phyloP scores from a whole-genome alignment of 2,329 filamentous ascomycete genomes.

The Colletotrichum tamarilloi region DNA sequence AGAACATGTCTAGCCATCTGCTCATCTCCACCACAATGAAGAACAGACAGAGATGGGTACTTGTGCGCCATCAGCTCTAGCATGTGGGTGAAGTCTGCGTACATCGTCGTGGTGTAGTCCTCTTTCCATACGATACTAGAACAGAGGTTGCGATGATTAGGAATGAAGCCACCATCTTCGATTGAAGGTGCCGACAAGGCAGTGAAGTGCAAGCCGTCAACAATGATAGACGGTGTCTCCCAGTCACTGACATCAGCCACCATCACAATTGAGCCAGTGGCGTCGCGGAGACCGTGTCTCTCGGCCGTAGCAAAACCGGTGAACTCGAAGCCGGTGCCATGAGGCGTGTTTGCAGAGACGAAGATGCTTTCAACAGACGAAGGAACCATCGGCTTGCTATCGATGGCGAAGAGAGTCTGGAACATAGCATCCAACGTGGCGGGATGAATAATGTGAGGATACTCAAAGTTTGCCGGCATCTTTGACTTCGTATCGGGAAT shows the following conservation, averaged over 20 bases:
- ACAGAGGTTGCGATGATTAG: constrained; percentile 61
- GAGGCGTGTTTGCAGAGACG: constrained; percentile 53
- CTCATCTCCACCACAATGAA: constrained; percentile 49
- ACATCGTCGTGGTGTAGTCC: constrained; percentile 44
- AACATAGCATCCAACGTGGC: constrained; percentile 67
- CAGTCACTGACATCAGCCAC: constrained; percentile 43
- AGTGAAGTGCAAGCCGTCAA: constrained; percentile 59
- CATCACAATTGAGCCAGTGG: constrained; percentile 57
- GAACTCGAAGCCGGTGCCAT: constrained; percentile 48
- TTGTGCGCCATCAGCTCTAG: constrained; percentile 52
- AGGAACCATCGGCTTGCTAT: constrained; percentile 60
- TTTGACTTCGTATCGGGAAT: constrained; percentile 61
- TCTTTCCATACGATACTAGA: constrained; percentile 60
- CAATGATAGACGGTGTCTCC: constrained; percentile 49
- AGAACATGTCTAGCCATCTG: constrained; percentile 41
- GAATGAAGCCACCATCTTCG: constrained; percentile 51
- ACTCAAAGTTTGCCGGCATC: constrained; percentile 67
- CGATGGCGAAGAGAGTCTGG: constrained; percentile 61
- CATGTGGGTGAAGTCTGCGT: constrained; percentile 40
- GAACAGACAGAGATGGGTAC: constrained; percentile 49
- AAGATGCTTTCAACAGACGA: constrained; percentile 57
- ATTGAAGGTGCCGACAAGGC: constrained; percentile 45
- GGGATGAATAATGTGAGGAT: constrained; percentile 66
- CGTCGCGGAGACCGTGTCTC: constrained; percentile 49
- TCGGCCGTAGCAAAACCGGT: constrained; percentile 54